Conservation (phyloP, 2,329 filamentous ascomycete species). For the Curvularia sp. region DNA sequence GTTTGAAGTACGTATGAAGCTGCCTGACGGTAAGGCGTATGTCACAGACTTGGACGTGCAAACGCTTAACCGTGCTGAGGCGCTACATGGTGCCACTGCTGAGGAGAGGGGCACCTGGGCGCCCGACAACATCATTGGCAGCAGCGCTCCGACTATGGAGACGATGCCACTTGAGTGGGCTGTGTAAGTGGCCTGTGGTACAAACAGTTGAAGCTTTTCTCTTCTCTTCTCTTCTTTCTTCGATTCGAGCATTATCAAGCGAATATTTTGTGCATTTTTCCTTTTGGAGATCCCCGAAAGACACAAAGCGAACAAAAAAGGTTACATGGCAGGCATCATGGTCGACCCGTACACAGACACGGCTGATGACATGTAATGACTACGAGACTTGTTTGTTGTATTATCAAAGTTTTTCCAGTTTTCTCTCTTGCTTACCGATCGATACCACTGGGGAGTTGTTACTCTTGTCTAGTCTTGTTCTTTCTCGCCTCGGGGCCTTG, state of each 20-base stretch:
- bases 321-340: conserved; percentile 17
- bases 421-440: conserved; percentile 9
- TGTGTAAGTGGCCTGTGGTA: conserved; percentile 4
- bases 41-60: conserved; percentile 93
- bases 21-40: conserved; percentile 73
- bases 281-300: conserved; percentile 1
- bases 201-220: conserved; percentile 6
- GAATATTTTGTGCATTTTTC: conserved; percentile 4
- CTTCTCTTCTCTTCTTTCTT: conserved; percentile 4
- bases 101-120: conserved; percentile 90
- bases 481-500: conserved; percentile 1
- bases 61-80: conserved; percentile 86
- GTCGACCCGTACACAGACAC: conserved; percentile 30
- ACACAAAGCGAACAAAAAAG: conserved; percentile 20
- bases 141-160: conserved; percentile 9
- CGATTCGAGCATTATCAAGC: conserved; percentile 14
- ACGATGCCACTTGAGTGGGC: conserved; percentile 9
- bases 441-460: conserved; percentile 22
- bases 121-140: conserved; percentile 67
- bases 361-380: conserved; percentile 16
- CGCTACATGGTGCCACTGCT: conserved; percentile 77
- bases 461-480: conserved; percentile 2
- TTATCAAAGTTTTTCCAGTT: conserved; percentile 4
- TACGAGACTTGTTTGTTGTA: conserved; percentile 1
- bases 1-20: conserved; percentile 86